Conservation (phyloP, 208 protist species). For the Crithidia fasciculata region DNA sequence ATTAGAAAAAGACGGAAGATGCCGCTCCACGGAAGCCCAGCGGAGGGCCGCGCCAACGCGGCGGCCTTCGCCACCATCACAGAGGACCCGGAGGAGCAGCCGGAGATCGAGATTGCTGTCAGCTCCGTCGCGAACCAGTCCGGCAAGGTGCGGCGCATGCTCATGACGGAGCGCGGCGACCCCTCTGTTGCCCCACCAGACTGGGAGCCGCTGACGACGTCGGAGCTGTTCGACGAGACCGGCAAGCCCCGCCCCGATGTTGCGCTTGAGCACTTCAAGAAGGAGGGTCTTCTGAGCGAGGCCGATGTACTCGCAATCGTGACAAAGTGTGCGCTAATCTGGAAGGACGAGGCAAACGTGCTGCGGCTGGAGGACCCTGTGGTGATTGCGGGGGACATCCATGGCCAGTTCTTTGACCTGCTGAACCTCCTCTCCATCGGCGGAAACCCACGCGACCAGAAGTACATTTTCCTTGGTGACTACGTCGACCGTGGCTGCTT, state of each 20-base stretch:
- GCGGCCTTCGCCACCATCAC: slow-evolving; percentile 3
- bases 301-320: slow-evolving; percentile 81
- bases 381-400: slow-evolving; percentile 94
- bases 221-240: slow-evolving; percentile 57
- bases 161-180: slow-evolving; percentile 61
- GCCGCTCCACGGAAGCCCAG: neutral
- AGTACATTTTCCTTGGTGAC: slow-evolving; percentile 97
- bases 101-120: neutral
- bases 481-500: slow-evolving; percentile 96
- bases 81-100: neutral
- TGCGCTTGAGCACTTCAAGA: slow-evolving; percentile 73
- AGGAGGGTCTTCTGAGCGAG: slow-evolving; percentile 77
- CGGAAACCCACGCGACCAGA: slow-evolving; percentile 80
- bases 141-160: slow-evolving; percentile 61
- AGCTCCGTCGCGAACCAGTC: slow-evolving; percentile 5
- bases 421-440: slow-evolving; percentile 95
- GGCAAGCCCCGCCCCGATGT: slow-evolving; percentile 59
- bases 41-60: neutral
- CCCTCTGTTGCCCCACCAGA: slow-evolving; percentile 52
- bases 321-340: slow-evolving; percentile 69
- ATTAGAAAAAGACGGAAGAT: neutral
- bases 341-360: slow-evolving; percentile 89
- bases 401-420: slow-evolving; percentile 98
- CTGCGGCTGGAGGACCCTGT: slow-evolving; percentile 76
- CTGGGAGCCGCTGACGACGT: slow-evolving; percentile 71